A percentile compares a stretch with the other conserved stretches of the same genome.
Conservation (phyloP, 2,329 filamentous ascomycete genomes). For the Xylariaceae sp. region DNA sequence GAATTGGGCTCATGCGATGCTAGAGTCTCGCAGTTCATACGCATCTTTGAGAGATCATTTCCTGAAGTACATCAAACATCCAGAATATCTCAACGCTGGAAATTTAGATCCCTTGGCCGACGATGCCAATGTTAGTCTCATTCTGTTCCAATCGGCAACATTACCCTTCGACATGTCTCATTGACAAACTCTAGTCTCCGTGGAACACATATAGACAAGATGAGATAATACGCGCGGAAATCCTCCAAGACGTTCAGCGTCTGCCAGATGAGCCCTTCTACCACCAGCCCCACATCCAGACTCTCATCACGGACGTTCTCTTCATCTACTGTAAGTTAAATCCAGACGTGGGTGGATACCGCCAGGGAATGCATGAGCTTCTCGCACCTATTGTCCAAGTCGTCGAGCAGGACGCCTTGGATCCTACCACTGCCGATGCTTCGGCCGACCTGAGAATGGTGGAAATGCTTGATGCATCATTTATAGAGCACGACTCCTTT, state of each 20-base stretch:
- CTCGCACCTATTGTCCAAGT: conserved; percentile 86
- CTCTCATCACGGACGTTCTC: conserved; percentile 79
- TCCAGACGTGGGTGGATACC: conserved; percentile 79
- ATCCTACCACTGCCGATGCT: conserved; percentile 38
- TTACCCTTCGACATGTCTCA: not conserved
- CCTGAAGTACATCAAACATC: conserved; percentile 78
- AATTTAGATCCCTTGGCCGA: conserved; percentile 82
- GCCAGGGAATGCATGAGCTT: conserved; percentile 98
- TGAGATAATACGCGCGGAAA: conserved; percentile 80
- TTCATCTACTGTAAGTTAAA: conserved; percentile 96
- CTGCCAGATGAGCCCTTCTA: conserved; percentile 93
- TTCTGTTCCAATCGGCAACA: not conserved
- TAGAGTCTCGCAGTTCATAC: conserved; percentile 73
- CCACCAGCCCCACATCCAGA: conserved; percentile 73
- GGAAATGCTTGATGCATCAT: conserved; percentile 67
- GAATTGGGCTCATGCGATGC: conserved; percentile 67
- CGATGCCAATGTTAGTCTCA: conserved; percentile 54
- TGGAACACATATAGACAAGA: conserved; percentile 87
- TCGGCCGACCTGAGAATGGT: conserved; percentile 54
- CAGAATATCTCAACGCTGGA: conserved; percentile 70
- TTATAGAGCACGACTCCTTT: conserved; percentile 88
- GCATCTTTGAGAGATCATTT: conserved; percentile 69
- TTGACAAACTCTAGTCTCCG: conserved; percentile 62
- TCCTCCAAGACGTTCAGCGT: conserved; percentile 89
- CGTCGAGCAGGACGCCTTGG: conserved; percentile 76